A percentile compares a stretch with the other conserved stretches of the same genome.
These are phyloP conservation scores for Bacidia gigantensis DNA, from an alignment of 495 filamentous ascomycete genomes.

Conservation along the genomic window DNA sequence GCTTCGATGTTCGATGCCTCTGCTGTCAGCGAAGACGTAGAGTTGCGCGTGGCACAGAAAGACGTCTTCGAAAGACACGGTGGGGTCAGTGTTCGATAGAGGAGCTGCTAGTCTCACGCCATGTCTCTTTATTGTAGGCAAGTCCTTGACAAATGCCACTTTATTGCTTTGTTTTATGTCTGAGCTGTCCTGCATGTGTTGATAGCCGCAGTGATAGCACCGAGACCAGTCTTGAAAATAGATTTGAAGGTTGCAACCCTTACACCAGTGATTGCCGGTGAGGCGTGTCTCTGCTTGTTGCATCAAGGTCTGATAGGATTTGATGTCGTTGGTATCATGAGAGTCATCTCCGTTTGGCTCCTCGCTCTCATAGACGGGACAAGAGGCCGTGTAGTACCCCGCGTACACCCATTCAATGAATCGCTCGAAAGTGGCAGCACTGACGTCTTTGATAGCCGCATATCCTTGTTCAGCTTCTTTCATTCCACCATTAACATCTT, in stretches of 20 bases:
- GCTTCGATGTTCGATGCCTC: conserved; percentile 20
- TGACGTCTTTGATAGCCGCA: conserved; percentile 11
- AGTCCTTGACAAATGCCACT: not conserved
- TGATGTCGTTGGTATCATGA: too few species aligned
- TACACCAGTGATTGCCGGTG: too few species aligned
- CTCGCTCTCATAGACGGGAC: not conserved
- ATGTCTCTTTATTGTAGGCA: not conserved
- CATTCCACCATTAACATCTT: conserved; percentile 8
- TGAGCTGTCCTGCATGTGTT: not conserved
- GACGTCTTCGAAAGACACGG: conserved; percentile 6
- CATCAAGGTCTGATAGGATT: too few species aligned
- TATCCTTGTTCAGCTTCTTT: conserved; percentile 8
- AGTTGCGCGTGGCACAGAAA: conserved; percentile 26
- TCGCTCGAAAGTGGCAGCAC: conserved; percentile 9
- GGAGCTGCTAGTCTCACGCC: not conserved
- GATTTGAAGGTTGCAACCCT: too few species aligned
- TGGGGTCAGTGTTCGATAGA: not conserved
- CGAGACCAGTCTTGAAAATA: too few species aligned
- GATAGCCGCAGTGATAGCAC: too few species aligned
- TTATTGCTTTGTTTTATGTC: not conserved
- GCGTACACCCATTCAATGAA: conserved; percentile 16
- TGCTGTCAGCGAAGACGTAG: conserved; percentile 27
- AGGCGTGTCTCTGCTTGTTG: too few species aligned
- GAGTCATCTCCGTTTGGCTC: too few species aligned
- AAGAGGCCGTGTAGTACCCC: conserved; percentile 11